Conservation (phyloP, 1,284 basidiomycete species). For the Laetiporus sulphureus region DNA sequence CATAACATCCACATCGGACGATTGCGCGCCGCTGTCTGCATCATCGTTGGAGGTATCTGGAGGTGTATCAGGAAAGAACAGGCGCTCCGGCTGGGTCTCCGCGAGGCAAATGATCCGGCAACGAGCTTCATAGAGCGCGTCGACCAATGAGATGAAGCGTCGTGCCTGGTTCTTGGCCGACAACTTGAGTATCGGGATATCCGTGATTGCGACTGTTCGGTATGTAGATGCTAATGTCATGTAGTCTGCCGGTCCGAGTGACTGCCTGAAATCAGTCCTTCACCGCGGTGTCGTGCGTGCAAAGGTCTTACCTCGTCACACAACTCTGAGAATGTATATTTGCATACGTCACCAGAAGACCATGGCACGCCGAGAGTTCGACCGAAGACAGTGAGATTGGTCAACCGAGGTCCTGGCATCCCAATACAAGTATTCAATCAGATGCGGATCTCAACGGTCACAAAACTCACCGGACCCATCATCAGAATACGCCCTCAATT, state of each 20-base stretch:
- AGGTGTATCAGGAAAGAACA: constrained; percentile 53
- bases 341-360: constrained; percentile 35
- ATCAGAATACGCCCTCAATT: constrained; percentile 4
- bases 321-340: constrained; percentile 54
- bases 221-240: constrained; percentile 55
- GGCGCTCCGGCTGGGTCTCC: constrained; percentile 39
- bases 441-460: too few species aligned
- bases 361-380: constrained; percentile 44
- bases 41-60: too few species aligned
- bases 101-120: constrained; percentile 41
- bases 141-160: constrained; percentile 66
- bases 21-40: constrained; percentile 10
- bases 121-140: constrained; percentile 52
- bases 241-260: constrained; percentile 68
- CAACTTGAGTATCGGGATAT: constrained; percentile 51
- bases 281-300: neutral
- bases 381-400: constrained; percentile 31
- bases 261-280: too few species aligned
- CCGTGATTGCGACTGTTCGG: constrained; percentile 51
- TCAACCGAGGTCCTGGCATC: constrained; percentile 9
- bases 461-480: neutral
- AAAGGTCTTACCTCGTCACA: constrained; percentile 43
- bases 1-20: constrained; percentile 36
- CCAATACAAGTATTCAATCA: too few species aligned
- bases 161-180: constrained; percentile 65